Conservation (phyloP, 371 early-diverging fungal species). For the Mortierella sp. region DNA sequence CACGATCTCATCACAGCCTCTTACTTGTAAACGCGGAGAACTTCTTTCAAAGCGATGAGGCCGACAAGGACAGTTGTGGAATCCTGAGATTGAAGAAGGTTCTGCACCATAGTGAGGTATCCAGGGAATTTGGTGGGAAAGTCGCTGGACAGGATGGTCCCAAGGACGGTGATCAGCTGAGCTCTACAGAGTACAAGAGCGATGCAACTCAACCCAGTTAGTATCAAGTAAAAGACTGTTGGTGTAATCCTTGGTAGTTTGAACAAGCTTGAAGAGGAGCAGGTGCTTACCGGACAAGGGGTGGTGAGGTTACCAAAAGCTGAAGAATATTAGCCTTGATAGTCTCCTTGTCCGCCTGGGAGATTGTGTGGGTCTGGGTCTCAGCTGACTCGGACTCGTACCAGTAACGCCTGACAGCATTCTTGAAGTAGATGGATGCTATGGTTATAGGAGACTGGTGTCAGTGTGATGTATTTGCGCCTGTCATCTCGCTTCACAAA, state of each 20-base stretch:
- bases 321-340: slow-evolving; percentile 80
- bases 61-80: slow-evolving; percentile 75
- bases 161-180: slow-evolving; percentile 79
- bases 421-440: slow-evolving; percentile 97
- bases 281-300: slow-evolving; percentile 37
- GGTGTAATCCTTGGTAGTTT: no score
- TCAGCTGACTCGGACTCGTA: slow-evolving; percentile 55
- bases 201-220: not conserved
- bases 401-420: slow-evolving; percentile 84
- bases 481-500: not conserved
- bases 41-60: slow-evolving; percentile 79
- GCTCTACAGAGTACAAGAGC: slow-evolving; percentile 55
- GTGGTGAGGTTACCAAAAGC: slow-evolving; percentile 73
- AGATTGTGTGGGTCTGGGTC: slow-evolving; percentile 56
- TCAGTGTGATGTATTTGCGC: not conserved
- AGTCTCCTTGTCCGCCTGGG: slow-evolving; percentile 73
- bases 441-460: slow-evolving; percentile 10
- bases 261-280: no score
- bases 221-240: not conserved
- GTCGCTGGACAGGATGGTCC: slow-evolving; percentile 74
- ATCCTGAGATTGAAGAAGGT: slow-evolving; percentile 73
- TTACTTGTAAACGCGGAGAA: slow-evolving; percentile 84
- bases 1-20: no score
- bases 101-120: slow-evolving; percentile 72
- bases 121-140: slow-evolving; percentile 87